Evolutionary conservation across 2,329 filamentous ascomycete species (phyloP).

Genomic region (Pseudogymnoascus pannorum): DNA sequence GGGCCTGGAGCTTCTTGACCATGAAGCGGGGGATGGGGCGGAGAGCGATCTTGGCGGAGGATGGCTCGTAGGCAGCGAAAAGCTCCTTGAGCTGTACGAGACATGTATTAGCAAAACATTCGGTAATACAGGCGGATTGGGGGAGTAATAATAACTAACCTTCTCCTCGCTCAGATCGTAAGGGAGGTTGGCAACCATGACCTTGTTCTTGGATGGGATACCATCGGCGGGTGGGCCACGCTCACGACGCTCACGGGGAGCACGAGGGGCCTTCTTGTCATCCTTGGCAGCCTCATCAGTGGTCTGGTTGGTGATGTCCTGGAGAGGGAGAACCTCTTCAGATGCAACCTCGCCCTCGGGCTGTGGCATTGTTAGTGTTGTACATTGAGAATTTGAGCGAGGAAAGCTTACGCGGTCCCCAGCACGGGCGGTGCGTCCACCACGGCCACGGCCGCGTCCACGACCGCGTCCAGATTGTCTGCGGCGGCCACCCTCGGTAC

Average conservation of each 20-base stretch:
- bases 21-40: slow-evolving; percentile 98
- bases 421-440: slow-evolving; percentile 54
- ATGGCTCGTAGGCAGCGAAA: slow-evolving; percentile 84
- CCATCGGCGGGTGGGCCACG: slow-evolving; percentile 95
- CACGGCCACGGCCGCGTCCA: slow-evolving; percentile 60
- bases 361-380: neutral
- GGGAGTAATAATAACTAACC: slow-evolving; percentile 51
- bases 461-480: slow-evolving; percentile 57
- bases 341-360: slow-evolving; percentile 31
- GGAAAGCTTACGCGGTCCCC: slow-evolving; percentile 56
- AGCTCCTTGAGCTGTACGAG: slow-evolving; percentile 81
- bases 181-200: slow-evolving; percentile 99
- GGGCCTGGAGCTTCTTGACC: slow-evolving; percentile 99
- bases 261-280: slow-evolving; percentile 32
- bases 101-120: slow-evolving; percentile 14
- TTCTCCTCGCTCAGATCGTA: slow-evolving; percentile 98
- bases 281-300: slow-evolving; percentile 43
- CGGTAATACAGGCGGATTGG: neutral
- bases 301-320: slow-evolving; percentile 53
- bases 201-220: slow-evolving; percentile 98
- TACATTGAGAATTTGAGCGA: neutral
- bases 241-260: slow-evolving; percentile 60
- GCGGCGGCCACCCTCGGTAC: slow-evolving; percentile 58
- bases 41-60: slow-evolving; percentile 95
- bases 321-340: slow-evolving; percentile 50